Evolutionary conservation across 2,329 filamentous ascomycete species (phyloP).

Genomic region (Microcera coccophila): DNA sequence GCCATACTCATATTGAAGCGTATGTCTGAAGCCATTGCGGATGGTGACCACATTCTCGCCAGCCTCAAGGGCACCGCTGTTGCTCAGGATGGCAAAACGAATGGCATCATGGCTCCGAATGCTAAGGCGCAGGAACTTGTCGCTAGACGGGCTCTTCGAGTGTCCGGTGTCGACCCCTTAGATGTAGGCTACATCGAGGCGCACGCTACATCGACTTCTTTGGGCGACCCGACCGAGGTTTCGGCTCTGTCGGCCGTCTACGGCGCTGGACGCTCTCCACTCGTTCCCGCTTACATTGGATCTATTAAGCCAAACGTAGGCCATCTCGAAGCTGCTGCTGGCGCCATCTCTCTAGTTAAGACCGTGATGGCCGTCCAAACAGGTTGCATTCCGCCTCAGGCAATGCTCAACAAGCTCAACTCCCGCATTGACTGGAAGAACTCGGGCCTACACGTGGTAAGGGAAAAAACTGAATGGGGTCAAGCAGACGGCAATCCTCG

Average conservation of each 20-base stretch:
- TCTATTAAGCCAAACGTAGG: slow-evolving; percentile 6
- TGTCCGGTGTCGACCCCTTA: not conserved
- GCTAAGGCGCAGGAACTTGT: slow-evolving; percentile 1
- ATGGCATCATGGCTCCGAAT: slow-evolving; percentile 3
- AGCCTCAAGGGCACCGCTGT: slow-evolving; percentile 1
- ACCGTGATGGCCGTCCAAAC: slow-evolving; percentile 2
- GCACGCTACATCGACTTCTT: not conserved
- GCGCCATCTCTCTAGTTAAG: slow-evolving; percentile 3
- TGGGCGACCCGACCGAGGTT: not conserved
- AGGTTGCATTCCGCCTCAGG: slow-evolving; percentile 1
- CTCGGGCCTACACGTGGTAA: slow-evolving; percentile 5
- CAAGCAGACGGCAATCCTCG: not conserved
- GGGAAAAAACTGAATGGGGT: not conserved
- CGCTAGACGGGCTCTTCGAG: not conserved
- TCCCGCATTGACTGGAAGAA: slow-evolving; percentile 5
- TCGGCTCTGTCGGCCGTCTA: not conserved
- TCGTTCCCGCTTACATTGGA: slow-evolving; percentile 1
- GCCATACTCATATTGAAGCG: slow-evolving; percentile 42
- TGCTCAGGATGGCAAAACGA: slow-evolving; percentile 2
- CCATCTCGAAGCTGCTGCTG: slow-evolving; percentile 4
- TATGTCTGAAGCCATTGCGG: slow-evolving; percentile 36
- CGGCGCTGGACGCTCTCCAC: not conserved
- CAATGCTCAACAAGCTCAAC: slow-evolving; percentile 2
- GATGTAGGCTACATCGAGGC: not conserved
- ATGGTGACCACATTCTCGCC: slow-evolving; percentile 12